Percentiles rank a stretch among this genome's conserved stretches.
These are phyloP conservation scores for Termitomyces sp. DNA, from an alignment of 768 basidiomycete species.

Conservation along the genomic window DNA sequence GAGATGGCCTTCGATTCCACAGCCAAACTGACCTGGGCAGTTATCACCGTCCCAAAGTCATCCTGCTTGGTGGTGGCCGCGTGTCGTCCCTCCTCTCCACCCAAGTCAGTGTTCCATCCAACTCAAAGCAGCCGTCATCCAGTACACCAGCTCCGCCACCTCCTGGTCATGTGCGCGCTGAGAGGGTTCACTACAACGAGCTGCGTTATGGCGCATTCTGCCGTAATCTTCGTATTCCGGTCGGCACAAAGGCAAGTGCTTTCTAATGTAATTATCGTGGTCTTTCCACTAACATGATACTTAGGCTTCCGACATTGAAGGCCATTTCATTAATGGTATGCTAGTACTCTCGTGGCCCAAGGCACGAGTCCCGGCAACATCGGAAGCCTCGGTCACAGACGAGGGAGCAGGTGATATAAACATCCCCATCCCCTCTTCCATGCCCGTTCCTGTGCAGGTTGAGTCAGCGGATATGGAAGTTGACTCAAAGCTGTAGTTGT, in stretches of 20 bases:
- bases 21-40: constrained; percentile 3
- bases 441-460: constrained; percentile 7
- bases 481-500: constrained; percentile 1
- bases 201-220: constrained; percentile 42
- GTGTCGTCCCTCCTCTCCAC: constrained; percentile 5
- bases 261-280: neutral
- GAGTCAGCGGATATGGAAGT: constrained; percentile 8
- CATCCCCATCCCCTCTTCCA: neutral
- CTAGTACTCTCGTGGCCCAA: constrained; percentile 13
- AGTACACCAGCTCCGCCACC: neutral
- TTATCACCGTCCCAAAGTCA: constrained; percentile 4
- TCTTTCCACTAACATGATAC: neutral
- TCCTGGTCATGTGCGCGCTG: neutral
- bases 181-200: constrained; percentile 23
- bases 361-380: too few species aligned
- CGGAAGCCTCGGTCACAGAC: neutral
- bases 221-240: constrained; percentile 32
- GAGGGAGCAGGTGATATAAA: constrained; percentile 1
- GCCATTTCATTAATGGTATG: constrained; percentile 11
- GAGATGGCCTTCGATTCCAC: constrained; percentile 4
- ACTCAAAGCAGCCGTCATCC: neutral
- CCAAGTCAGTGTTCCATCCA: neutral
- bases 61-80: constrained; percentile 9
- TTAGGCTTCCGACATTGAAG: constrained; percentile 9
- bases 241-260: constrained; percentile 32